Percentiles rank a stretch among this genome's conserved stretches.
phyloP scores from a whole-genome alignment of 306 rosid genomes.

The Parietaria judaica region DNA sequence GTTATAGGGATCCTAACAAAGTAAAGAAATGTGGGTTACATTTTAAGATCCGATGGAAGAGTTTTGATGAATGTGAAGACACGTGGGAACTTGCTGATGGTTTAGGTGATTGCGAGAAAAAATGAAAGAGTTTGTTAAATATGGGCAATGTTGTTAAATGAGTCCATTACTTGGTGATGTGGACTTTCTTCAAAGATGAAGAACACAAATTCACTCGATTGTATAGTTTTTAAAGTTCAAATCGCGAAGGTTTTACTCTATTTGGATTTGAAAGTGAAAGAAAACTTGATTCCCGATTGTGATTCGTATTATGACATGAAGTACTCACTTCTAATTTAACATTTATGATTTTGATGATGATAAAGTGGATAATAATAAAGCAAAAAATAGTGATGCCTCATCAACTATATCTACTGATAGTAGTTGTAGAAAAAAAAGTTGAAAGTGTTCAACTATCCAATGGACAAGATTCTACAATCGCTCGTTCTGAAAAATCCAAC shows the following conservation, averaged over 20 bases:
- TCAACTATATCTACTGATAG: slow-evolving; percentile 61
- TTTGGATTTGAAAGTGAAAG: slow-evolving; percentile 10
- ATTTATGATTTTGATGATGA: background rate
- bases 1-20: slow-evolving; percentile 49
- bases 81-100: slow-evolving; percentile 72
- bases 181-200: no score
- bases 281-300: background rate
- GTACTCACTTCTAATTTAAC: no score
- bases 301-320: slow-evolving; percentile 10
- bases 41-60: slow-evolving; percentile 76
- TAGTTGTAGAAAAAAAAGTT: slow-evolving; percentile 20
- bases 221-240: no score
- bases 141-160: no score
- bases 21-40: slow-evolving; percentile 28
- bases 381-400: slow-evolving; percentile 38
- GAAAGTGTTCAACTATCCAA: slow-evolving; percentile 24
- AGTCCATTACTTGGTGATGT: no score
- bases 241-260: background rate
- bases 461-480: slow-evolving; percentile 10
- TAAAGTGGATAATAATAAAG: slow-evolving; percentile 5
- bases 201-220: no score
- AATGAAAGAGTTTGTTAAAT: slow-evolving; percentile 31
- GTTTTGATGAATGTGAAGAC: slow-evolving; percentile 52
- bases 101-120: slow-evolving; percentile 47
- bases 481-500: slow-evolving; percentile 23